Base-by-base conservation (phyloP, 805 yeast species). In the Barnettozyma californica region DNA sequence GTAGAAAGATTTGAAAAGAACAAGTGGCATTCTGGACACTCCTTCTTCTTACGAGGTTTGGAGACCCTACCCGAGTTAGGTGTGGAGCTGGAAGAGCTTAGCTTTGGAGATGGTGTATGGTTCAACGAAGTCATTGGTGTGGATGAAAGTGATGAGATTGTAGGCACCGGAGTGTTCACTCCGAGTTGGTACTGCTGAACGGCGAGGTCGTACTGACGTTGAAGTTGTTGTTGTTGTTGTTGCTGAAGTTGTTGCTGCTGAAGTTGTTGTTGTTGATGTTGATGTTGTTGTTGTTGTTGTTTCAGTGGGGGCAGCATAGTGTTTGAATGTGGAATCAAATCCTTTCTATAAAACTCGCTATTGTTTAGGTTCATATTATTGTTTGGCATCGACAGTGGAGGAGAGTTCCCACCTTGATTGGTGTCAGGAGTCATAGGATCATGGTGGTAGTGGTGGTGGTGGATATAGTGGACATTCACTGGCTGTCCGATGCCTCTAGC, bases 1-100 rank as follows among this genome's bases (percentile, higher is more conserved):
- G 96, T 88, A 23, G 92, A 87, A 56, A 89, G 70, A 62, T 89
- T 90, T 48, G 88, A 79, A 65, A 84, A 90, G 60, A 70, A 81
- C 47, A 79, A 71, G 53, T 72, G 74, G 62, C 94, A 85, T 46
- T 78, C 80, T 0, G 86, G 83, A 60, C 94, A 85, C 65, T 82
- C 84, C 62, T 82, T 76, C 74, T 82, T 84, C 66, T 77, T 79
- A 47, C 88, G 69, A 23, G 79, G 79, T 47, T 67, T 68, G 50
- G 70, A 13, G 47, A 52, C 29, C 33, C 31, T 41, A 16, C 31
- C 21, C 34, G 41, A 23, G 43, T 25, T 8, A 14, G 18, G 33
- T 3, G 26, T 26, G 18, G 5, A 35, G 45, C 4, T 46, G 4
- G 20, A 35, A 18, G 38, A 18, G 23, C 14, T 29, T n/a, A 29